These are phyloP conservation scores for Salix suchowensis DNA, from an alignment of 345 rosid species.

Conservation along the genomic window DNA sequence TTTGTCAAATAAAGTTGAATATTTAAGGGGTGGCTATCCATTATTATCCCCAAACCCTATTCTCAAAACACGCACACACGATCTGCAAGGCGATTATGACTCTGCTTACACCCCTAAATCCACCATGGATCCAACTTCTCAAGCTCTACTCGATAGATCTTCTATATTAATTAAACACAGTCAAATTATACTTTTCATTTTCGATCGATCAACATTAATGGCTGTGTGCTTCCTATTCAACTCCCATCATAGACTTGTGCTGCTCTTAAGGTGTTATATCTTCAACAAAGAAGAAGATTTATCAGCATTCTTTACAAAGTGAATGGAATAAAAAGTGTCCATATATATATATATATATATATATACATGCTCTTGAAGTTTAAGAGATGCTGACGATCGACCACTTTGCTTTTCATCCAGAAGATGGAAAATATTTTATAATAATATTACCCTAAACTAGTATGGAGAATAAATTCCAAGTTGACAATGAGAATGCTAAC, in stretches of 20 bases:
- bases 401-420: neutral
- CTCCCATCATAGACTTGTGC: neutral
- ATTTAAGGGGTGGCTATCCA: too few species aligned
- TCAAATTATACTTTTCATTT: neutral
- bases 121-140: neutral
- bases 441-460: neutral
- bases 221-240: neutral
- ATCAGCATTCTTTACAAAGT: neutral
- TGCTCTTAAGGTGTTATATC: neutral
- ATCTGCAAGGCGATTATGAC: too few species aligned
- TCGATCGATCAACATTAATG: neutral
- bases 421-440: neutral
- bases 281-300: neutral
- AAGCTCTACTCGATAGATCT: neutral
- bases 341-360: neutral
- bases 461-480: neutral
- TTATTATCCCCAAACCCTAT: too few species aligned
- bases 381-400: neutral
- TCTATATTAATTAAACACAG: neutral
- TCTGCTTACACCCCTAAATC: neutral
- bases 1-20: too few species aligned
- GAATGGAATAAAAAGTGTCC: neutral
- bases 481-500: neutral
- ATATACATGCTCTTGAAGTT: neutral
- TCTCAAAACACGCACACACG: too few species aligned